A percentile compares a stretch with the other conserved stretches of the same genome.
phyloP scores from a whole-genome alignment of 306 rosid species.

The Pterocarpus macrocarpus region DNA sequence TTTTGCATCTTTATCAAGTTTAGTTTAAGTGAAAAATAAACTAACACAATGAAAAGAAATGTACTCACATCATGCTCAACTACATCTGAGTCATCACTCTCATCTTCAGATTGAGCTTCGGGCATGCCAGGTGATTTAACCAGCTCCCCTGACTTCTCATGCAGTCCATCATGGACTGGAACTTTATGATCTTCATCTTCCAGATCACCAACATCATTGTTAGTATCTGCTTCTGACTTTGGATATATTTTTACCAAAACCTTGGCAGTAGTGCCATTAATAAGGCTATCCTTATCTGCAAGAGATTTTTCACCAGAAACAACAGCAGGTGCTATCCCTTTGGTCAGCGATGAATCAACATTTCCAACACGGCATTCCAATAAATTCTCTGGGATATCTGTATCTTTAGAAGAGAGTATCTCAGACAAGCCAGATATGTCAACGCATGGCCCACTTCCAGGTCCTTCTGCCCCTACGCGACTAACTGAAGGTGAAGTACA shows the following conservation, averaged over 20 bases:
- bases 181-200: constrained; percentile 52
- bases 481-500: constrained; percentile 66
- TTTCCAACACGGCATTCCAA: constrained; percentile 43
- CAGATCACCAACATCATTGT: constrained; percentile 47
- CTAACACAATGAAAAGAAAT: constrained; percentile 21
- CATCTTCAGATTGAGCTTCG: constrained; percentile 63
- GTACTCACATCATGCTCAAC: constrained; percentile 87
- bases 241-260: constrained; percentile 47
- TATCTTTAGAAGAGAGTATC: constrained; percentile 59
- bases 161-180: constrained; percentile 56
- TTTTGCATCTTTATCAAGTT: constrained; percentile 25
- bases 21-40: constrained; percentile 21
- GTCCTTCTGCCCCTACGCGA: constrained; percentile 58
- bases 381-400: constrained; percentile 44
- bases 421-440: constrained; percentile 54
- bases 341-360: constrained; percentile 33
- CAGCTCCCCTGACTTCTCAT: constrained; percentile 57
- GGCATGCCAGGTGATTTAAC: constrained; percentile 49
- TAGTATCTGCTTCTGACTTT: constrained; percentile 61
- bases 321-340: constrained; percentile 49
- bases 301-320: constrained; percentile 52
- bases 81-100: constrained; percentile 73
- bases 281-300: constrained; percentile 40
- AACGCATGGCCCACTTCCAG: constrained; percentile 53
- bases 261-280: constrained; percentile 42